Percentiles rank a stretch among this genome's conserved stretches.
phyloP scores from a whole-genome alignment of 2,329 filamentous ascomycete species.

The Fusarium haematococcum region DNA sequence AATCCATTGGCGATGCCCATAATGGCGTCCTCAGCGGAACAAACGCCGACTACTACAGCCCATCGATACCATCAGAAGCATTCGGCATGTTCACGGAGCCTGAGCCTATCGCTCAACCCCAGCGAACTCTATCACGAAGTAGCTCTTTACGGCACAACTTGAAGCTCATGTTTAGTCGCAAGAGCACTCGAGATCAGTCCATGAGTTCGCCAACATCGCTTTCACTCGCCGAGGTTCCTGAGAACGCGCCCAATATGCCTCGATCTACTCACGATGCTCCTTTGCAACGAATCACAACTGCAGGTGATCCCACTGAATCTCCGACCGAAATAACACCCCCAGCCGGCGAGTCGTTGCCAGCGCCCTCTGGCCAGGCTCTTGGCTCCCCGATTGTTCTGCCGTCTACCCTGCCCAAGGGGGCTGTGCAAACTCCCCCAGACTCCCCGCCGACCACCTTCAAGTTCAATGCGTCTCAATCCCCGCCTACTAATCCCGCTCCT shows the following conservation, averaged over 20 bases:
- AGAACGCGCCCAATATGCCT: slow-evolving; percentile 14
- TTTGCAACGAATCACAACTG: slow-evolving; percentile 41
- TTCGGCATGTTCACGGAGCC: slow-evolving; percentile 53
- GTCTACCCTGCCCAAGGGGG: slow-evolving; percentile 22
- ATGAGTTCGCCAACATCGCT: slow-evolving; percentile 43
- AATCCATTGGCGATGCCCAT: slow-evolving; percentile 44
- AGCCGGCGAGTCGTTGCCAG: slow-evolving; percentile 23
- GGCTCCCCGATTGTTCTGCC: slow-evolving; percentile 41
- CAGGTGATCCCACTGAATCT: slow-evolving; percentile 44
- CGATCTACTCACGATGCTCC: slow-evolving; percentile 26
- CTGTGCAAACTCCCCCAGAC: slow-evolving; percentile 42
- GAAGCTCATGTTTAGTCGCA: slow-evolving; percentile 51
- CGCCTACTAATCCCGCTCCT: slow-evolving; percentile 52
- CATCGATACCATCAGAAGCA: slow-evolving; percentile 54
- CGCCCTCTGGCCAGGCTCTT: slow-evolving; percentile 27
- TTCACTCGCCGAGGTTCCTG: slow-evolving; percentile 28
- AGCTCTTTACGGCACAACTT: slow-evolving; percentile 53
- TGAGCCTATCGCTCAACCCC: slow-evolving; percentile 38
- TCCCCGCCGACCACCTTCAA: slow-evolving; percentile 41
- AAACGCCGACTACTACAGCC: slow-evolving; percentile 57
- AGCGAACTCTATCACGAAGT: slow-evolving; percentile 46
- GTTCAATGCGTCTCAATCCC: slow-evolving; percentile 44
- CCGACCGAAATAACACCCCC: slow-evolving; percentile 46
- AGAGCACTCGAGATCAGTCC: slow-evolving; percentile 48
- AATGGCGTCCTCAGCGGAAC: slow-evolving; percentile 50